Evolutionary conservation across 352 stramenopile genomes (phyloP).

Genomic region (Thraustochytrium sp.): DNA sequence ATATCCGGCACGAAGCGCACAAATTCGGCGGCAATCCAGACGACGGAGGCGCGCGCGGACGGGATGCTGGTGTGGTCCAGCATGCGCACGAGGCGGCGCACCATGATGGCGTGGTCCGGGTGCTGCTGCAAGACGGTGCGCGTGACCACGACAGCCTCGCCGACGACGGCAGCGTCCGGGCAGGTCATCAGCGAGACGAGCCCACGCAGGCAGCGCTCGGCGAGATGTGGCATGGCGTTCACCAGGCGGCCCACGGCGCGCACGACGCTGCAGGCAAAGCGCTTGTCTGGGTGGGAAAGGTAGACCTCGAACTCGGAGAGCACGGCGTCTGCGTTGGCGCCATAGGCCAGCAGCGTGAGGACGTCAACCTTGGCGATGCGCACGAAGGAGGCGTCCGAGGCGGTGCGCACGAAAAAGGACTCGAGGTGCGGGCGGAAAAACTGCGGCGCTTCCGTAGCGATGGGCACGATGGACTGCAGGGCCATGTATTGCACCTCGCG

Average conservation of each 20-base stretch:
- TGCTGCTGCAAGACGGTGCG: slow-evolving; percentile 86
- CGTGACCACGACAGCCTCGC: slow-evolving; percentile 89
- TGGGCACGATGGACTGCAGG: slow-evolving; percentile 85
- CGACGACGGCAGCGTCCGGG: slow-evolving; percentile 79
- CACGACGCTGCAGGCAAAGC: slow-evolving; percentile 87
- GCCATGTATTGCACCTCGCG: slow-evolving; percentile 97
- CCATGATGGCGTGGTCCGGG: slow-evolving; percentile 52
- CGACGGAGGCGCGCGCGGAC: slow-evolving; percentile 72
- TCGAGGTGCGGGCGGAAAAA: slow-evolving; percentile 92
- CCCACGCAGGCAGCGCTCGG: slow-evolving; percentile 52
- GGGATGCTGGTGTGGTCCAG: slow-evolving; percentile 50
- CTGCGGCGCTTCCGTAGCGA: slow-evolving; percentile 84
- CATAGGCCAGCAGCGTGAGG: slow-evolving; percentile 79
- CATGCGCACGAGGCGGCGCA: slow-evolving; percentile 56
- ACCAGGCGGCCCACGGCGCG: slow-evolving; percentile 82
- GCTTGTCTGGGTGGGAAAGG: slow-evolving; percentile 84
- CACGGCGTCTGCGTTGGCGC: slow-evolving; percentile 83
- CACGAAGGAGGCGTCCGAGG: slow-evolving; percentile 87
- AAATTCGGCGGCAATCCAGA: slow-evolving; percentile 87
- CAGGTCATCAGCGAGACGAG: slow-evolving; percentile 73
- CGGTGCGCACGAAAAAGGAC: slow-evolving; percentile 92
- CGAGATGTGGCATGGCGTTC: slow-evolving; percentile 62
- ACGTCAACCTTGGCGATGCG: slow-evolving; percentile 96
- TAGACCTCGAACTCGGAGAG: slow-evolving; percentile 93
- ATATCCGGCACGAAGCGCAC: slow-evolving; percentile 56